Base-by-base conservation (phyloP, 257 asterid species). In the Capsicum pubescens region DNA sequence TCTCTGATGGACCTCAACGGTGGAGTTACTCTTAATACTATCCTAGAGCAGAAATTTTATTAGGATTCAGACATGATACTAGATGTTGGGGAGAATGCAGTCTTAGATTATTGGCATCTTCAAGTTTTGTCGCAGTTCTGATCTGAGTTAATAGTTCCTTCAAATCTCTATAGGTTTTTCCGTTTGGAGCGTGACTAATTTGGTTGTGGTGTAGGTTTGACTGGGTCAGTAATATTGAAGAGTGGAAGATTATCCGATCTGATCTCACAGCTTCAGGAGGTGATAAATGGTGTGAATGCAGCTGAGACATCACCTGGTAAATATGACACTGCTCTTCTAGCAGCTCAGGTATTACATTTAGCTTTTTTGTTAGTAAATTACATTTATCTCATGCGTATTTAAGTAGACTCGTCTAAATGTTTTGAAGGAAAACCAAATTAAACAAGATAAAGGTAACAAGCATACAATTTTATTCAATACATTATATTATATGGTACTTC, bases 231-330 rank as follows among this genome's bases (percentile, higher is more conserved):
- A 57, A 81, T 93, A 87, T 89, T 93, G 92, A 93, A 92, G 86
- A 92, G 94, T 69, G 97, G 97, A 79, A 89, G 86, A 14, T 86
- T 93, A 85, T 91, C 95, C 8, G 98, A 93, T 86, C 67, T 93
- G 86, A 89, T 93, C 87, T 89, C 90, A 46, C 91, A 93, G 87
- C 93, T 93, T 85, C 98, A 93, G 86, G 94, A 91, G 83, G 86
- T 93, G 90, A 90, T 93, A 80, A 85, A 87, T 83, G 92, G 87
- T 54, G 63, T 93, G 88, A 91, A 92, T 89, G 97, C 92, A 58
- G 92, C 97, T 70, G 98, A 93, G 88, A 91, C 90, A 59, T 90
- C 93, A 58, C 97, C 97, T 26, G 98, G 97, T 44, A 93, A 88
- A 70, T 93, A 92, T 84, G 98, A 93, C 89, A 94, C 95, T 58